Evolutionary conservation across 1,139 yeast species (phyloP).

Genomic region (Candida freyschussii): DNA sequence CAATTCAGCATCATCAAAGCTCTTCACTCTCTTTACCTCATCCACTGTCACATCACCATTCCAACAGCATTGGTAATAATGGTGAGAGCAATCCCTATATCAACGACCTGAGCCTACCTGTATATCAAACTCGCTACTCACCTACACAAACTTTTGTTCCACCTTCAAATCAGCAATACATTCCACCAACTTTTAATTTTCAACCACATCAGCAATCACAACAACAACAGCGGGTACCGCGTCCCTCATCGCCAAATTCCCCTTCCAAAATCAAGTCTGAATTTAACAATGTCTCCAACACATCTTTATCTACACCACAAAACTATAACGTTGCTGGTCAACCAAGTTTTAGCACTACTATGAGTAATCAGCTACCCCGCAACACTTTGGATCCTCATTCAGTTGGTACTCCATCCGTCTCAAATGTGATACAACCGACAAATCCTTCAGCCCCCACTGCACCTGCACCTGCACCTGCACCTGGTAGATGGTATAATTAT

Average conservation of each 20-base stretch:
- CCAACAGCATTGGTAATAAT: neutral
- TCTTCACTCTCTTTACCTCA: conserved; percentile 3
- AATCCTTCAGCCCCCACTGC: too few relatives aligned
- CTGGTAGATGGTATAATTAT: neutral
- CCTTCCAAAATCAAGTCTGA: conserved; percentile 5
- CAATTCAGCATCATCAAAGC: neutral
- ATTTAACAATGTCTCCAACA: neutral
- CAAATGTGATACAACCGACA: too few relatives aligned
- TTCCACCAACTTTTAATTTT: neutral
- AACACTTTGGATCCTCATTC: neutral
- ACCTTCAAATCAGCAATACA: neutral
- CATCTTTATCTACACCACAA: neutral
- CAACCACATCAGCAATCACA: conserved; percentile 1
- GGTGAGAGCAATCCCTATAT: neutral
- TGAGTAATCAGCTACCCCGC: neutral
- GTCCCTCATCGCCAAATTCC: conserved; percentile 5
- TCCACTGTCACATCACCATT: conserved; percentile 3
- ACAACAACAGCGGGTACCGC: neutral
- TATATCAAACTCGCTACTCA: conserved; percentile 4
- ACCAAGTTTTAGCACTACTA: neutral
- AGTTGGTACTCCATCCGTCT: too few relatives aligned
- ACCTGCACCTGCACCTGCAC: too few relatives aligned
- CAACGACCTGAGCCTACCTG: conserved; percentile 8
- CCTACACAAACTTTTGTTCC: conserved; percentile 3
- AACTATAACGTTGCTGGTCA: conserved; percentile 3